These are phyloP conservation scores for Macrolepiota albuminosa DNA, from an alignment of 768 basidiomycete species.

Conservation along the genomic window DNA sequence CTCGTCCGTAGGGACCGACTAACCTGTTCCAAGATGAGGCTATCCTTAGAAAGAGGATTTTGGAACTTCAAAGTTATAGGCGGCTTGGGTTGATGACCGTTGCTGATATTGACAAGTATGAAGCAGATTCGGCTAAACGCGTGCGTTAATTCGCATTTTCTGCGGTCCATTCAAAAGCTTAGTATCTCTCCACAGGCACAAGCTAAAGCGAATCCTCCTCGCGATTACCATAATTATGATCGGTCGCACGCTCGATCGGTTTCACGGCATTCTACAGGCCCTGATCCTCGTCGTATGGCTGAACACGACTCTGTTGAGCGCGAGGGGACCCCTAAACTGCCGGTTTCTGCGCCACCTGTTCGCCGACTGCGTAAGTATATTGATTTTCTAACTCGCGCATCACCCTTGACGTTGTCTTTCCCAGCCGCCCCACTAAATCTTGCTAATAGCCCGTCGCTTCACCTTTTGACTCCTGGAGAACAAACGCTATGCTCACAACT, in stretches of 20 bases:
- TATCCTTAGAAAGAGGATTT: conserved; percentile 79
- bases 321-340: conserved; percentile 51
- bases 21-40: conserved; percentile 65
- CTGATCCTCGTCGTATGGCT: conserved; percentile 47
- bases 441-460: conserved; percentile 83
- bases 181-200: conserved; percentile 40
- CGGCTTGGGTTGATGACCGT: conserved; percentile 77
- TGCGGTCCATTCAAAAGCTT: conserved; percentile 1
- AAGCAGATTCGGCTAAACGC: conserved; percentile 65
- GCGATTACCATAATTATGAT: conserved; percentile 52
- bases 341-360: conserved; percentile 28
- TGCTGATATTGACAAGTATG: conserved; percentile 91
- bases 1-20: not conserved
- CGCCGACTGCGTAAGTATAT: conserved; percentile 39
- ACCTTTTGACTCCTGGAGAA: conserved; percentile 86
- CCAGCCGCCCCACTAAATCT: conserved; percentile 73
- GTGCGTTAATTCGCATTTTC: conserved; percentile 29
- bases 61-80: conserved; percentile 88
- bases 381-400: not conserved
- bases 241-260: conserved; percentile 45
- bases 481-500: conserved; percentile 84
- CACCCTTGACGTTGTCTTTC: conserved; percentile 2
- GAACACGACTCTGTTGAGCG: conserved; percentile 57
- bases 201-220: conserved; percentile 51
- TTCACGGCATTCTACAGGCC: conserved; percentile 49